A percentile compares a stretch with the other conserved stretches of the same genome.
These are phyloP conservation scores for Allium sativum DNA, from an alignment of 106 monocot genomes.

Conservation along the genomic window DNA sequence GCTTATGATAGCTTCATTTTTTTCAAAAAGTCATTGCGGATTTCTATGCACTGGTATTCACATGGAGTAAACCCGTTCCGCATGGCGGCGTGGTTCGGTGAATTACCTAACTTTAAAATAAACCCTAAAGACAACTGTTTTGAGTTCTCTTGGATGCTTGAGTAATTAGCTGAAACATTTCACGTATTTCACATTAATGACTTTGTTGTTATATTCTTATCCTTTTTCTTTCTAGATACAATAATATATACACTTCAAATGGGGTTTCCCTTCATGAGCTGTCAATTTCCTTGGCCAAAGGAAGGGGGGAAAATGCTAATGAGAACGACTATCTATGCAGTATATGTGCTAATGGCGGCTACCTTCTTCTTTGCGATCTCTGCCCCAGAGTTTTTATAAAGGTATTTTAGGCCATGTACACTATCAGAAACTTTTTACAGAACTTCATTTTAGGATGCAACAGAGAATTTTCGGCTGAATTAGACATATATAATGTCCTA, in stretches of 20 bases:
- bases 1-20: too few relatives aligned
- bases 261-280: constrained; percentile 97
- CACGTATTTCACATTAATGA: constrained; percentile 4
- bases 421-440: too few relatives aligned
- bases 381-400: constrained; percentile 94
- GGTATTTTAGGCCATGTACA: constrained; percentile 17
- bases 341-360: constrained; percentile 85
- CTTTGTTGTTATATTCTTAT: too few relatives aligned
- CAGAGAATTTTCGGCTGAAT: too few relatives aligned
- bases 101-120: too few relatives aligned
- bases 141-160: constrained; percentile 1
- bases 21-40: too few relatives aligned
- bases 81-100: too few relatives aligned
- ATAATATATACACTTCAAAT: constrained; percentile 95
- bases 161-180: neutral
- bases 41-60: too few relatives aligned
- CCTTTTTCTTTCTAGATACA: constrained; percentile 39
- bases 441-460: too few relatives aligned
- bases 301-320: constrained; percentile 26
- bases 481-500: too few relatives aligned
- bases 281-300: constrained; percentile 78
- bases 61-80: too few relatives aligned
- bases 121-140: too few relatives aligned
- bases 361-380: constrained; percentile 89
- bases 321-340: constrained; percentile 93